These are phyloP conservation scores for Picea abies DNA, from an alignment of 83 land plant species.

Conservation along the genomic window DNA sequence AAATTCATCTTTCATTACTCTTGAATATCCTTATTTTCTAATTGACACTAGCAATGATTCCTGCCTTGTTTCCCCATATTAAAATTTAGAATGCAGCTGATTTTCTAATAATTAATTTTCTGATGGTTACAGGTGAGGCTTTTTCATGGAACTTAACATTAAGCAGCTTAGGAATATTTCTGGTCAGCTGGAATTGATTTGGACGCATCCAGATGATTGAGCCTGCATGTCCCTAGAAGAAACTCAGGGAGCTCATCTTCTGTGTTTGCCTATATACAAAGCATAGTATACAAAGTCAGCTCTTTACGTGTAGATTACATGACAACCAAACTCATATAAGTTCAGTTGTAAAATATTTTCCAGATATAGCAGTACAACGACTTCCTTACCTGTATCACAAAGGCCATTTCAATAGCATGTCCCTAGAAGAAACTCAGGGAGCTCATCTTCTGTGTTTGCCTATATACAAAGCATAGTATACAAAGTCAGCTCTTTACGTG, in stretches of 20 bases:
- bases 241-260: slow-evolving; percentile 86
- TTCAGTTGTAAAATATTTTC: not conserved
- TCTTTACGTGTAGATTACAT: not conserved
- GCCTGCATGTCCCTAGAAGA: slow-evolving; percentile 78
- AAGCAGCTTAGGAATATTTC: not conserved
- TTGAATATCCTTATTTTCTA: no score
- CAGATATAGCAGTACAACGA: not conserved
- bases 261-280: slow-evolving; percentile 58
- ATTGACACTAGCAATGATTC: no score
- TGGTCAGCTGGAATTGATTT: slow-evolving; percentile 43
- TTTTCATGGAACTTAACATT: no score
- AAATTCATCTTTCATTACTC: no score
- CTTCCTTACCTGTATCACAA: slow-evolving; percentile 77
- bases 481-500: not conserved
- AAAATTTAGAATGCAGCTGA: no score
- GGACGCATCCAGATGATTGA: slow-evolving; percentile 66
- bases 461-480: slow-evolving; percentile 17
- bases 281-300: not conserved
- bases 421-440: slow-evolving; percentile 82
- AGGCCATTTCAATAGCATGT: slow-evolving; percentile 90
- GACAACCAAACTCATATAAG: not conserved
- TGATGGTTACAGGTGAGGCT: no score
- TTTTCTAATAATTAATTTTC: no score
- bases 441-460: slow-evolving; percentile 84
- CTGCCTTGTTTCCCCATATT: no score